phyloP scores from a whole-genome alignment of 257 asterid species.

The Apocynum venetum region DNA sequence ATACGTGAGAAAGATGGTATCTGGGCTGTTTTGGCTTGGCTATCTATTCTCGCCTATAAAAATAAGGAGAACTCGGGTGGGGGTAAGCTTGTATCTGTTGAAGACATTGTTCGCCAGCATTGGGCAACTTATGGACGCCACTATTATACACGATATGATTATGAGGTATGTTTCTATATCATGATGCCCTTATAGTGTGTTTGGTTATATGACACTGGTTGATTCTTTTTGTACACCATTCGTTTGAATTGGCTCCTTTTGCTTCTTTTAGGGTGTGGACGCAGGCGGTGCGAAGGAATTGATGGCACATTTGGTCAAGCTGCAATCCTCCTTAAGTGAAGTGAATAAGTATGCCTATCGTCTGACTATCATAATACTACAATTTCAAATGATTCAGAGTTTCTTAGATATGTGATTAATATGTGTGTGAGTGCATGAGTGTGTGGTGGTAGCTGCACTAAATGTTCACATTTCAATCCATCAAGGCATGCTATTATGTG shows the following conservation, averaged over 20 bases:
- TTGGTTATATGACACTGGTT: not conserved
- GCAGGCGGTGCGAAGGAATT: constrained; percentile 85
- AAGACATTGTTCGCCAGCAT: constrained; percentile 94
- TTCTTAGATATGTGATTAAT: constrained; percentile 7
- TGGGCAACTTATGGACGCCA: constrained; percentile 96
- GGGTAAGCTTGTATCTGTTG: constrained; percentile 75
- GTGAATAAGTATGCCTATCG: constrained; percentile 57
- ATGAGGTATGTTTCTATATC: constrained; percentile 50
- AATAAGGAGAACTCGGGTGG: constrained; percentile 76
- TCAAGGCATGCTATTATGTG: not conserved
- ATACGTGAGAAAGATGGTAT: constrained; percentile 98
- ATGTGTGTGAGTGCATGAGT: not conserved
- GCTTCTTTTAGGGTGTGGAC: constrained; percentile 68
- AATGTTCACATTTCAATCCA: too few species aligned
- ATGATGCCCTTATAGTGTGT: constrained; percentile 6
- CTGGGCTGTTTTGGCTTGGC: constrained; percentile 99
- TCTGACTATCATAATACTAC: not conserved
- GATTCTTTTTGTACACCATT: not conserved
- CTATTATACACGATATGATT: constrained; percentile 95
- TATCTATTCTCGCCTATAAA: constrained; percentile 81
- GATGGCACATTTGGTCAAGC: constrained; percentile 85
- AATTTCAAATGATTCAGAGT: constrained; percentile 7
- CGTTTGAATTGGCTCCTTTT: not conserved
- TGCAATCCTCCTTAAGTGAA: constrained; percentile 77
- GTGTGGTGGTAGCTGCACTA: too few species aligned